phyloP scores from a whole-genome alignment of 768 basidiomycete species.

The Rhizopogon rudus region DNA sequence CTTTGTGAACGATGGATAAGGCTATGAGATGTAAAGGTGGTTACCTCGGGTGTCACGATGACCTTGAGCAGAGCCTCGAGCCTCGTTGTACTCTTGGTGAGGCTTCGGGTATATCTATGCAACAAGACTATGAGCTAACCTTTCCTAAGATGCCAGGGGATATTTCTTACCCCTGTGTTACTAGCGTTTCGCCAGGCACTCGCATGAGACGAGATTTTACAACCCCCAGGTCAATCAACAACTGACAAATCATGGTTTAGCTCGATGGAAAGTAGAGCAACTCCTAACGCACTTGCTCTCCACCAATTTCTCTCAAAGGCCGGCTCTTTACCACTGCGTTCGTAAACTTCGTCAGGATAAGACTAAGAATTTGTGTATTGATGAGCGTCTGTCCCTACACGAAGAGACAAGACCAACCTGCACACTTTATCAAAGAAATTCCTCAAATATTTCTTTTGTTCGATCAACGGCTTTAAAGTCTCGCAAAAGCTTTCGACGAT shows the following conservation, averaged over 20 bases:
- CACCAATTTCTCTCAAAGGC: conserved; percentile 88
- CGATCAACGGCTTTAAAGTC: conserved; percentile 71
- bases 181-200: conserved; percentile 70
- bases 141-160: not conserved
- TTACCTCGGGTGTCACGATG: conserved; percentile 86
- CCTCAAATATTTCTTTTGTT: conserved; percentile 91
- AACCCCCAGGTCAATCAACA: conserved; percentile 86
- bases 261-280: not conserved
- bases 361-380: conserved; percentile 35
- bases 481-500: conserved; percentile 75
- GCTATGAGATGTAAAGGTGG: conserved; percentile 19
- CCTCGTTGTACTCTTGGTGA: conserved; percentile 75
- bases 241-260: conserved; percentile 33
- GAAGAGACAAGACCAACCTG: conserved; percentile 46
- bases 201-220: conserved; percentile 79
- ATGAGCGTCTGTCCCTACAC: not conserved
- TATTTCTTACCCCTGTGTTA: conserved; percentile 47
- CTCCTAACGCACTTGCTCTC: conserved; percentile 69
- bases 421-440: conserved; percentile 94
- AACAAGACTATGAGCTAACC: conserved; percentile 7
- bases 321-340: conserved; percentile 85
- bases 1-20: not conserved
- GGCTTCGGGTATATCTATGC: conserved; percentile 72
- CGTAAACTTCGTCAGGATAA: conserved; percentile 84
- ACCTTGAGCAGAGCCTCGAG: conserved; percentile 94